Evolutionary conservation across 805 yeast species (phyloP), one percentile per base, ranked within the genome.

Genomic region (Komagataella pseudopastoris): DNA sequence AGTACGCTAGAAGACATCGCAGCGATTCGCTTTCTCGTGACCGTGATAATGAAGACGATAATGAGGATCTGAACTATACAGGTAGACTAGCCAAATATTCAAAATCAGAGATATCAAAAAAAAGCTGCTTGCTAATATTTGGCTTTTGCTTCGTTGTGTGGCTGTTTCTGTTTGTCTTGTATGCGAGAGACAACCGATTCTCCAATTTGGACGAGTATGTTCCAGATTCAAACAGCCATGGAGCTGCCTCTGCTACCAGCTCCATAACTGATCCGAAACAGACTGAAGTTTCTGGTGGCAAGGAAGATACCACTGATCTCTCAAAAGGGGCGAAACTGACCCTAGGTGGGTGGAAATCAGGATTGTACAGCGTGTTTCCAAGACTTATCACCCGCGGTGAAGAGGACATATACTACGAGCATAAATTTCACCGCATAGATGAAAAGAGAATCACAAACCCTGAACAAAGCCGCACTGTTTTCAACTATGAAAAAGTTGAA

Each of bases 51-150:
- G 48, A 62, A 44, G 71, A 67, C 51, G 56, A 66, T 39, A 63
- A 63, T 23, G 64, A 63, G 30, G 71, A 70, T 49, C 55, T 64
- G 18, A 58, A 65, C 7, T 55, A 56, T 23, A 73, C 77, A 6
- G 23, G 16, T 30, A 20, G 18, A 20, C 17, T 20, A 30, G 23
- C 24, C 16, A 23, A 17, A 8, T 17, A 12, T 8, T 45, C 46
- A 45, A 20, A 45, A 6, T 17, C 20, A 7, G 46, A n/a, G n/a
- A 12, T 45, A 20, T 45, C 46, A 20, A 17, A 18, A 17, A 20
- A 12, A 12, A 10, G 46, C 46, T 56, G 51, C 30, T 51, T 20
- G 48, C 22, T 46, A 2, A 51, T 18, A 49, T 55, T 59, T 46
- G 50, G 50, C 5, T 44, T 62, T 3, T 51, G 59, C 12, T 55